Base-by-base conservation (phyloP, 805 yeast genomes). In the Teunomyces pallodes region DNA sequence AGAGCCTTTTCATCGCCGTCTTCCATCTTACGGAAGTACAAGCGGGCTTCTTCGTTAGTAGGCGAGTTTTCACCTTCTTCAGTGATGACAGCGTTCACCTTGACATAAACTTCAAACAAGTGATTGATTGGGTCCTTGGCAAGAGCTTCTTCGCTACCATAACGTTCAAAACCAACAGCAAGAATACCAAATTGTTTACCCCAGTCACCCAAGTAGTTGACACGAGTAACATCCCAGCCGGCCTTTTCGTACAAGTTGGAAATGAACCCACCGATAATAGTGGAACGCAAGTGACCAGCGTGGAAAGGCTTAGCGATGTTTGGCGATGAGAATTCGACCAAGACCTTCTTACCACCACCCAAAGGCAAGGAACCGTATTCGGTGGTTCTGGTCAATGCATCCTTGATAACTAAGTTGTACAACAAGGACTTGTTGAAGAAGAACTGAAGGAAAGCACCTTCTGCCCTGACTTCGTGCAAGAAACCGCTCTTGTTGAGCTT, bases 231-330 rank as follows among this genome's bases (percentile, higher is more conserved):
- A n/a, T 89, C 81, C 88, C 92, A 94, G 42, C 98, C 99, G 49
- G 85, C 76, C 57, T 82, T 84, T 71, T 90, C 97, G 65, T 94
- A 88, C 66, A 94, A 76, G 70, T 91, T 92, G 36, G 96, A 73
- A 43, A 94, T 68, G 74, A 90, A 94, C 12, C 98, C 98, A 59
- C 99, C 99, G 65, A 94, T 94, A 63, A 94, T 94, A 40, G 99
- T 94, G 29, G 96, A 87, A 72, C 99, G 86, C 69, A 94, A 81
- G 69, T 94, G 99, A 51, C 99, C 99, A 47, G 99, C 99, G 66
- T 94, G 99, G 86, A 94, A 94, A 9, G 99, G 99, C 73, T 94
- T 94, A 55, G 99, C 99, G 62, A 94, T 92, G 70, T 94, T 94
- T 55, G 99, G 99, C 31, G 98, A 91, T 2, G 97, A 89, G 62